Conservation (phyloP, 352 stramenopile species). For the Saprolegnia diclina region DNA sequence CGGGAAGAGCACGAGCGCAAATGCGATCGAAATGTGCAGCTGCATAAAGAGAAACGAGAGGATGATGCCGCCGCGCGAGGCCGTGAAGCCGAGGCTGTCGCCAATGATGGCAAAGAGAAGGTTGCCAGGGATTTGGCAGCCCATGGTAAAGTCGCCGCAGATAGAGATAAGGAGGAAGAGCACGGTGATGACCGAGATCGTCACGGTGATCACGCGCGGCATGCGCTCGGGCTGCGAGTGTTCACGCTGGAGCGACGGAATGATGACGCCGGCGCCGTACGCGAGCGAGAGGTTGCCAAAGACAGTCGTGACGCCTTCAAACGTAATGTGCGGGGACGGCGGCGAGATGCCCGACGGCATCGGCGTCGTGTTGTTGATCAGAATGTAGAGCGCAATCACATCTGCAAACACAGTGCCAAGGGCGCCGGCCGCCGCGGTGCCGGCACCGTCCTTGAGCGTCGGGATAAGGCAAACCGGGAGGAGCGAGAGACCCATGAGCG, state of each 20-base stretch:
- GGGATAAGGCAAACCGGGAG: slow-evolving; percentile 19
- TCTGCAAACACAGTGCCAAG: slow-evolving; percentile 18
- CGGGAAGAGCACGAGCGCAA: slow-evolving; percentile 20
- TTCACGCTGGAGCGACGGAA: slow-evolving; percentile 18
- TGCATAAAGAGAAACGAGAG: slow-evolving; percentile 23
- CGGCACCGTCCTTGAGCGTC: slow-evolving; percentile 22
- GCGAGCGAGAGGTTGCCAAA: slow-evolving; percentile 26
- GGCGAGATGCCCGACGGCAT: neutral
- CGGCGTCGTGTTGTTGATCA: slow-evolving; percentile 1
- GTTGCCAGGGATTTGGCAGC: slow-evolving; percentile 26
- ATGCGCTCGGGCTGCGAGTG: slow-evolving; percentile 13
- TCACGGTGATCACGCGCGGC: slow-evolving; percentile 21
- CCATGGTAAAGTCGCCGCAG: slow-evolving; percentile 11
- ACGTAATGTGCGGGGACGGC: slow-evolving; percentile 34
- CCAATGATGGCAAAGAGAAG: slow-evolving; percentile 23
- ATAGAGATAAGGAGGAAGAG: slow-evolving; percentile 15
- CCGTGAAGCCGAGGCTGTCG: slow-evolving; percentile 12
- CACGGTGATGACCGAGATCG: slow-evolving; percentile 11
- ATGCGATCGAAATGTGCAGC: slow-evolving; percentile 24
- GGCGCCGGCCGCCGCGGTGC: slow-evolving; percentile 2
- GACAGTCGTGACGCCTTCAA: slow-evolving; percentile 2
- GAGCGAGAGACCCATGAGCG: slow-evolving; percentile 14
- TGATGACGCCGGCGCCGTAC: slow-evolving; percentile 23
- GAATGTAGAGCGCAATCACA: slow-evolving; percentile 10
- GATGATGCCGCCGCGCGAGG: neutral